Evolutionary conservation across 345 rosid genomes (phyloP), one percentile per base, ranked within the genome.

Genomic region (Ceriops tagal): DNA sequence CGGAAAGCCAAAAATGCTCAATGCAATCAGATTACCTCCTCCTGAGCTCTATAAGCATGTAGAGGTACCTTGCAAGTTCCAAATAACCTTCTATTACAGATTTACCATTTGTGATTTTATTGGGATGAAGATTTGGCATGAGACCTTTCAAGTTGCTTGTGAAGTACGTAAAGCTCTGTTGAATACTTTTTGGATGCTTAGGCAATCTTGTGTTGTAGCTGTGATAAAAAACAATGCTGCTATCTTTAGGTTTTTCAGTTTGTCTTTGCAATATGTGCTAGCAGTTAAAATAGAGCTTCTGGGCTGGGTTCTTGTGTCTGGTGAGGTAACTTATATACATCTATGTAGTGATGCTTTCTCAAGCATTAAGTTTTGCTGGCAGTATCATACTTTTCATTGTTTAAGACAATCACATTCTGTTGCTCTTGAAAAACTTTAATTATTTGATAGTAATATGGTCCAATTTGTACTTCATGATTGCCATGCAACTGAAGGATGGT

Each of bases 1-100:
- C 74, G 99, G 99, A 61, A 95, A 95, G 79, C 84, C 91, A 32
- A 95, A 95, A 81, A 87, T 95, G 96, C 64, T 83, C 66, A 96
- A 90, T 61, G 95, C 96, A 52, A 88, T 95, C 75, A 95, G 87
- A 81, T 78, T 92, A 72, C 96, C 98, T 64, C 97, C 98, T 71
- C 83, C 89, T 24, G 89, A 88, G 82, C 84, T 95, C 35, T 90
- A 85, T 77, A 84, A 83, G 77, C 89, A 84, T 81, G 96, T 95
- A 66, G 93, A 92, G 86, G 99, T 95, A 88, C 32, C 66, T 65
- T 62, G 30, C 43, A 34, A 20, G 46, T 65, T 59, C 55, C 22
- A 34, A 13, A 61, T 62, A 34, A 3, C 55, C 58, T 39, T 71
- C 53, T 62, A 9, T 37, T 21, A 39, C 21, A 49, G 35, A n/a